Evolutionary conservation across 2,329 filamentous ascomycete genomes (phyloP).

Genomic region (Trichoderma guizhouense): DNA sequence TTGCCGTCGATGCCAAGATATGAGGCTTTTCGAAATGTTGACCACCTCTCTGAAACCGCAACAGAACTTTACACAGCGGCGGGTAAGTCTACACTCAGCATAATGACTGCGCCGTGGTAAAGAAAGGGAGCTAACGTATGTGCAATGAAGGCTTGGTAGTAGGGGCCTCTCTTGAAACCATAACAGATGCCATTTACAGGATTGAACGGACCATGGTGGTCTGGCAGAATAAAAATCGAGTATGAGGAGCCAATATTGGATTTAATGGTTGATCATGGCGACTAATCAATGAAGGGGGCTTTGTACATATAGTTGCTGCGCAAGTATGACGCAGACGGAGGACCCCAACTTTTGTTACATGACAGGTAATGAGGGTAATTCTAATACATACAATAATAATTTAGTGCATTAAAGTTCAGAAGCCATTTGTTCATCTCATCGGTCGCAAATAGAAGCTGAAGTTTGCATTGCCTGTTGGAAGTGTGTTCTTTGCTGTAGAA

Average conservation of each 20-base stretch:
- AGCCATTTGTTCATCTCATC: not conserved
- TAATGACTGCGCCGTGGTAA: not conserved
- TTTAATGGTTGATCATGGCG: not conserved
- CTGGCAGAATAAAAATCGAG: conserved; percentile 31
- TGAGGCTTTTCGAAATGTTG: conserved; percentile 31
- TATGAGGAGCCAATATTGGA: not conserved
- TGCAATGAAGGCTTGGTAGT: conserved; percentile 28
- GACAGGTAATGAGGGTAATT: not conserved
- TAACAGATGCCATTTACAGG: conserved; percentile 38
- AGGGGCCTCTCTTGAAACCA: conserved; percentile 34
- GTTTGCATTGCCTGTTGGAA: not conserved
- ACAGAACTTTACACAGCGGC: conserved; percentile 33
- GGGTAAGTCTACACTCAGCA: conserved; percentile 26
- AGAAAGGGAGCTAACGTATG: not conserved
- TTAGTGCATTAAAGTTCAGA: not conserved
- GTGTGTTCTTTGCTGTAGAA: not conserved
- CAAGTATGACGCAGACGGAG: not conserved
- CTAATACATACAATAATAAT: too few species aligned
- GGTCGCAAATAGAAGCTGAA: not conserved
- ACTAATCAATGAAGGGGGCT: not conserved
- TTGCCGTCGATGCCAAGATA: conserved; percentile 22
- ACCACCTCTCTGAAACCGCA: conserved; percentile 33
- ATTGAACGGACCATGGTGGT: conserved; percentile 35
- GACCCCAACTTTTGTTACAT: too few species aligned
- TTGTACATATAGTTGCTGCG: not conserved